Evolutionary conservation across 108 stramenopile species (phyloP).

Genomic region (Cyclotella atomus): DNA sequence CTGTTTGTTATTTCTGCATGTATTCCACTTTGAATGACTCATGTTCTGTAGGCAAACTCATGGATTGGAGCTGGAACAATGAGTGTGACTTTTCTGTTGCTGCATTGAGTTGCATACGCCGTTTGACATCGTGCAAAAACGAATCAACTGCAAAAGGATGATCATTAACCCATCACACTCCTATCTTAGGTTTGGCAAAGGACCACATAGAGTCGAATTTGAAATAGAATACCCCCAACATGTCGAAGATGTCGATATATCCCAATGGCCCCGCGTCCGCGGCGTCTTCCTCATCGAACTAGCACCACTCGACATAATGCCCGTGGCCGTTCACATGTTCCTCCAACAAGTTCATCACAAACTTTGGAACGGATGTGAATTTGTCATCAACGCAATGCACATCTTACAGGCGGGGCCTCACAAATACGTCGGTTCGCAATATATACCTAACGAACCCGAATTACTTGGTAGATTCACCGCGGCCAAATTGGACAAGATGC

Average conservation of each 20-base stretch:
- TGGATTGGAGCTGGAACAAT: background rate
- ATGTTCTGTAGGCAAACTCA: background rate
- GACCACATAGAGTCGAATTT: constrained; percentile 76
- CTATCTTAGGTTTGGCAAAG: constrained; percentile 67
- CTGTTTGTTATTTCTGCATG: background rate
- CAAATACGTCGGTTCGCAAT: constrained; percentile 12
- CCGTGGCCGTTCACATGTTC: constrained; percentile 82
- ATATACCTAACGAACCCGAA: constrained; percentile 30
- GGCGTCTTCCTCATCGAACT: constrained; percentile 67
- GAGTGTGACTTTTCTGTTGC: background rate
- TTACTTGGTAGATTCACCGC: constrained; percentile 50
- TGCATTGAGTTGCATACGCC: too few relatives aligned
- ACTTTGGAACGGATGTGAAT: constrained; percentile 72
- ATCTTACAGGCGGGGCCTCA: constrained; percentile 79
- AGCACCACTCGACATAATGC: constrained; percentile 78
- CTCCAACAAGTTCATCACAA: constrained; percentile 77
- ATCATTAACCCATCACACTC: background rate
- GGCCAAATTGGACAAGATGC: constrained; percentile 42
- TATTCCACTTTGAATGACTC: background rate
- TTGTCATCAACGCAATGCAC: constrained; percentile 82
- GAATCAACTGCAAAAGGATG: too few relatives aligned
- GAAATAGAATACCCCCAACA: constrained; percentile 48
- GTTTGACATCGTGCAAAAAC: too few relatives aligned
- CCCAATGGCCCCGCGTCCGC: constrained; percentile 29
- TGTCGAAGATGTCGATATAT: background rate